Evolutionary conservation across 345 rosid species (phyloP), one percentile per base, ranked within the genome.

Genomic region (Angophora floribunda): DNA sequence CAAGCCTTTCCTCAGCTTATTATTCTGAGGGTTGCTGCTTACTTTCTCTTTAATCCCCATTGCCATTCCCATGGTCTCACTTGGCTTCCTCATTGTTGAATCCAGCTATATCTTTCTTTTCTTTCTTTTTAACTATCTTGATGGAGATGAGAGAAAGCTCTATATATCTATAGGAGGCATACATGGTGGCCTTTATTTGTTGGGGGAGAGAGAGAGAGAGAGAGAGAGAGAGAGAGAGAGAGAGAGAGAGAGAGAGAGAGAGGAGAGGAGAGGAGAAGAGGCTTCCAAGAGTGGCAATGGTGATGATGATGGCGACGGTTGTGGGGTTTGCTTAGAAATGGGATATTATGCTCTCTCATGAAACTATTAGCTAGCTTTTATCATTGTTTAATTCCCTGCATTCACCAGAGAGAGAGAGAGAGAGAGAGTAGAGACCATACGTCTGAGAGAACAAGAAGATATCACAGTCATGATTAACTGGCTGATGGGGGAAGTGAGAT

Each of bases 241-340:
- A 86, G 87, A 61, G 86, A 67, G 84, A 70, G 88, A 87, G 87
- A 90, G 91, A 92, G 88, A 91, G 86, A 57, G 63, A 88, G 70
- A 85, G 53, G 84, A 55, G 89, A 87, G 51, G 87, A 61, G 86
- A 67, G 84, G 65, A 88, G 89, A 88, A 91, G 92, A 94, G 90
- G 92, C 95, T 92, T 93, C 85, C 88, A 91, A 90, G 87, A 90
- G 92, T 90, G 93, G 95, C 89, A 96, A 94, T 85, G 91, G 93
- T 93, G 97, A 94, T 94, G 93, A 95, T 93, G 98, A 91, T 89
- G 84, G 92, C 55, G 96, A 93, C 86, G 90, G 92, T 85, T 93
- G 88, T 89, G 94, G 95, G 96, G 96, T 92, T 94, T 94, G 95
- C 96, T 95, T 96, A 89, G 91, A 91, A 93, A 15, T 90, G 88